phyloP scores from a whole-genome alignment of 1,284 basidiomycete genomes.

The Sanghuangporus sanghuang region DNA sequence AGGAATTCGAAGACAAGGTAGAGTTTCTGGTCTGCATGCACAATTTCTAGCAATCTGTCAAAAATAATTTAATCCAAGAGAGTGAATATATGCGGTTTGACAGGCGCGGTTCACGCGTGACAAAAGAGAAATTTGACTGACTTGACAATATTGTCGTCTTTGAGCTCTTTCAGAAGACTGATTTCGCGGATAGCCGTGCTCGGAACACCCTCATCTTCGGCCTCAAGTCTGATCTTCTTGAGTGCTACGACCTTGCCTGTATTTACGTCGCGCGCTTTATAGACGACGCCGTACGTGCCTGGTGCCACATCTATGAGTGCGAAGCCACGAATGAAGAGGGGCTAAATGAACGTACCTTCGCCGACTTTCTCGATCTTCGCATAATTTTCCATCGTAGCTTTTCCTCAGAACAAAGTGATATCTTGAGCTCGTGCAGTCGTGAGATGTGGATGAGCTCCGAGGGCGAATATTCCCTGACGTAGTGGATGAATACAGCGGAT shows the following conservation, averaged over 20 bases:
- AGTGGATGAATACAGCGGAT: not conserved
- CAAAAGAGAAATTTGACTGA: slow-evolving; percentile 32
- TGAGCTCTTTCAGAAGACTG: slow-evolving; percentile 93
- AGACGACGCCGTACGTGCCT: slow-evolving; percentile 99
- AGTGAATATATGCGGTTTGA: slow-evolving; percentile 2
- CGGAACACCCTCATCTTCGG: slow-evolving; percentile 97
- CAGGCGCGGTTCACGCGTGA: slow-evolving; percentile 6
- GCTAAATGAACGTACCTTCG: slow-evolving; percentile 40
- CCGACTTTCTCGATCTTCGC: slow-evolving; percentile 42
- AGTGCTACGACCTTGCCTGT: slow-evolving; percentile 82
- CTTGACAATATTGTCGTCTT: slow-evolving; percentile 93
- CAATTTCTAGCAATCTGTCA: slow-evolving; percentile 89
- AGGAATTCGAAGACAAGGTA: slow-evolving; percentile 97
- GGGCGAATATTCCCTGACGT: not conserved
- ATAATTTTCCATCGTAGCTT: slow-evolving; percentile 22
- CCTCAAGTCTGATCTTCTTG: slow-evolving; percentile 98
- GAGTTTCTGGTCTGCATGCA: slow-evolving; percentile 94
- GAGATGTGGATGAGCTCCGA: not conserved
- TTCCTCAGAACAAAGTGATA: not conserved
- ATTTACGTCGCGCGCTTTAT: slow-evolving; percentile 79
- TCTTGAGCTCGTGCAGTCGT: not conserved
- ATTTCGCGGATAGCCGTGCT: slow-evolving; percentile 98
- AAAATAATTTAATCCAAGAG: slow-evolving; percentile 9
- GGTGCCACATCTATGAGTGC: slow-evolving; percentile 6
- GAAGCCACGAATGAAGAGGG: slow-evolving; percentile 19